These are phyloP conservation scores for Lophiotrema nucula DNA, from an alignment of 495 filamentous ascomycete genomes.

Conservation along the genomic window DNA sequence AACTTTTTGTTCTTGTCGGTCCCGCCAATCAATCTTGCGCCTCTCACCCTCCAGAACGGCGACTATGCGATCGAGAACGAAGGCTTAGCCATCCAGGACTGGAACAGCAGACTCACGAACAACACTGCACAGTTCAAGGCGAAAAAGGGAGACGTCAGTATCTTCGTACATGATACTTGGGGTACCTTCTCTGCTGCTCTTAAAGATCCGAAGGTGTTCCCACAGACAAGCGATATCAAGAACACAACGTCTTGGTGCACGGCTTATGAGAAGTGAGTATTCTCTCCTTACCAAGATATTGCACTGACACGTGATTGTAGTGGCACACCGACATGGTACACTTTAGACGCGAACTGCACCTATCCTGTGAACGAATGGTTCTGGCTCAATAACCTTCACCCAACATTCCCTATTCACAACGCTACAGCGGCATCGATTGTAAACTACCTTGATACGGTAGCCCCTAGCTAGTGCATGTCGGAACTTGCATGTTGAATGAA, in stretches of 20 bases:
- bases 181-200: slow-evolving; percentile 34
- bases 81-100: slow-evolving; percentile 32
- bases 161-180: slow-evolving; percentile 39
- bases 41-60: slow-evolving; percentile 44
- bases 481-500: too few species aligned
- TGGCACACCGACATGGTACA: slow-evolving; percentile 53
- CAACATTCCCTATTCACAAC: slow-evolving; percentile 59
- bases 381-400: slow-evolving; percentile 63
- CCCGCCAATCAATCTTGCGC: slow-evolving; percentile 68
- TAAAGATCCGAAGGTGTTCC: slow-evolving; percentile 31
- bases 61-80: slow-evolving; percentile 17
- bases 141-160: slow-evolving; percentile 31
- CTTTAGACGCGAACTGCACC: slow-evolving; percentile 49
- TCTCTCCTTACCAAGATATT: neutral
- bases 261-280: slow-evolving; percentile 55
- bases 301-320: slow-evolving; percentile 14
- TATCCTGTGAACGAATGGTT: slow-evolving; percentile 60
- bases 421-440: slow-evolving; percentile 46
- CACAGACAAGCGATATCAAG: slow-evolving; percentile 44
- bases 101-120: slow-evolving; percentile 31
- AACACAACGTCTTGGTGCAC: slow-evolving; percentile 57
- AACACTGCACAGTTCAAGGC: slow-evolving; percentile 26
- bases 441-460: neutral
- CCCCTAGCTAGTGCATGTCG: too few species aligned
- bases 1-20: slow-evolving; percentile 77